phyloP scores from a whole-genome alignment of 2,329 filamentous ascomycete species.

The Pseudocercospora cruenta region DNA sequence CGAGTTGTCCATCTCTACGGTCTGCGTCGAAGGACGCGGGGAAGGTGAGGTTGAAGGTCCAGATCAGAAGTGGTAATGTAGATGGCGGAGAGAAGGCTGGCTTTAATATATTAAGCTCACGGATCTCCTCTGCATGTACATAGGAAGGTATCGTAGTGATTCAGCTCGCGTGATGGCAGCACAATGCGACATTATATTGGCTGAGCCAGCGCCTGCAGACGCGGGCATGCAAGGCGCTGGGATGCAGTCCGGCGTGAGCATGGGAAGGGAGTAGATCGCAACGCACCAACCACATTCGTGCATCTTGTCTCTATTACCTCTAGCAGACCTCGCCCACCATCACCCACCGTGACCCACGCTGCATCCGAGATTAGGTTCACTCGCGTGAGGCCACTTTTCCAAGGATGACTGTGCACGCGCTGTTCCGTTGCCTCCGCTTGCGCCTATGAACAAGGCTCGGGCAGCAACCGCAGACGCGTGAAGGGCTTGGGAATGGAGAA shows the following conservation, averaged over 20 bases:
- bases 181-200: conserved; percentile 20
- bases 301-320: conserved; percentile 5
- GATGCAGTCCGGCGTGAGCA: conserved; percentile 3
- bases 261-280: neutral
- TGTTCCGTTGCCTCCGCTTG: neutral
- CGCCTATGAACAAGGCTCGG: conserved; percentile 2
- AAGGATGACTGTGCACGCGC: neutral
- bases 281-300: conserved; percentile 1
- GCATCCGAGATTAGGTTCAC: conserved; percentile 14
- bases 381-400: conserved; percentile 6
- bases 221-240: conserved; percentile 17
- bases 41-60: neutral
- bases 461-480: neutral
- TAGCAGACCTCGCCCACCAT: neutral
- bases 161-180: conserved; percentile 21
- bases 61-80: neutral
- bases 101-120: neutral
- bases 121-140: conserved; percentile 9
- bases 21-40: neutral
- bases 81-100: neutral
- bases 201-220: conserved; percentile 16
- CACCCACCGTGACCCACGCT: neutral
- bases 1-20: conserved; percentile 18
- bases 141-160: neutral
- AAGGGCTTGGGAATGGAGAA: no score